Base-by-base conservation (phyloP, 2,329 filamentous ascomycete species). In the Exophiala oligosperma region DNA sequence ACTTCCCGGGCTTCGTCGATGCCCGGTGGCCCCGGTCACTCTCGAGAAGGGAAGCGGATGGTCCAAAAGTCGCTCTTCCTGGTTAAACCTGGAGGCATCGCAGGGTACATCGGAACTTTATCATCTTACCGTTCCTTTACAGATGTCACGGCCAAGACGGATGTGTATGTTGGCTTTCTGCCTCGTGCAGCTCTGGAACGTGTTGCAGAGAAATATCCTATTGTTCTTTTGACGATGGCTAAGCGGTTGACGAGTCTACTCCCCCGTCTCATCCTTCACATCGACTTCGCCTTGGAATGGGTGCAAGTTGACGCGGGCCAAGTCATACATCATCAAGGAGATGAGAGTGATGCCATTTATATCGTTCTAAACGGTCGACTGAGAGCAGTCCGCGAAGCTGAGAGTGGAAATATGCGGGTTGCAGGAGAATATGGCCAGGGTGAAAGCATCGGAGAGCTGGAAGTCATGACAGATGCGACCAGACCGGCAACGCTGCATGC, bases 281-380 rank as follows among this genome's bases (percentile, higher is more conserved):
- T 99, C 63, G 94, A 99, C 73, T 99, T 99, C 75, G 94, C 94
- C 3, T 80, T 99, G 17, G 95, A 99, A 77, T 99, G 95, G 94
- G 87, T 97, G 2, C 95, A 99, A 70, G 92, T 99, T 61, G 92
- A 91, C 73, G 91, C 94, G 2, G 92, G 94, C 0, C 92, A 99
- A 70, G 90, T 97, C 8, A 90, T 99, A 37, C 96, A 95, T 71
- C 91, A 96, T 65, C 90, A 96, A 73, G 87, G 87, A 2, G 92
- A 99, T 65, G 94, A 97, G 65, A 99, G 94, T 68, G 94, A 99
- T 73, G 93, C 95, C 1, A 99, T 99, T 41, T 99, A 97, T 68
- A 92, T 99, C 61, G 94, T 99, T 1, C 82, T 99, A 14, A 99
- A 99, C 66, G 94, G 94, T 8, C 89, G 94, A 14, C 76, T 99